phyloP scores from a whole-genome alignment of 148 eudicot genomes.

The Heliamphora exappendiculata region DNA sequence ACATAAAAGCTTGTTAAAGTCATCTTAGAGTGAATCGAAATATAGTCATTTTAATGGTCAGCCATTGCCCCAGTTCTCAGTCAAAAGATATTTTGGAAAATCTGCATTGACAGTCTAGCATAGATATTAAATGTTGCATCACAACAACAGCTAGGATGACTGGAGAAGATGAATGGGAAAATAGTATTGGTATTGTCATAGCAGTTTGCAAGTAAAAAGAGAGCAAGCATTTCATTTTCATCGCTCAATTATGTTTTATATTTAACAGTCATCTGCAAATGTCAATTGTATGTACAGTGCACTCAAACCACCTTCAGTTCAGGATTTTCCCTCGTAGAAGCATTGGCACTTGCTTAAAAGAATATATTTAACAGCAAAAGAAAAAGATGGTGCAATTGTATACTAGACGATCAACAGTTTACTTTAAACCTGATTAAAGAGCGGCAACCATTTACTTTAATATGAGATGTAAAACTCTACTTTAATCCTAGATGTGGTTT shows the following conservation, averaged over 20 bases:
- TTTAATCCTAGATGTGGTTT: background rate
- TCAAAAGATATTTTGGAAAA: background rate
- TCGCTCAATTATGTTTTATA: background rate
- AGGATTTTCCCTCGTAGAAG: background rate
- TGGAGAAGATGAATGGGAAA: background rate
- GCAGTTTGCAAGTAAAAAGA: background rate
- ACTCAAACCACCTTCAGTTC: background rate
- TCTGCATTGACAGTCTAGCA: background rate
- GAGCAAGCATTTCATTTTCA: background rate
- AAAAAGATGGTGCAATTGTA: too few relatives aligned
- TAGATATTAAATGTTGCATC: background rate
- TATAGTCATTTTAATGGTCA: background rate
- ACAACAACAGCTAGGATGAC: background rate
- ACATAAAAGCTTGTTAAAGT: constrained; percentile 11
- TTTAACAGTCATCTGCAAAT: background rate
- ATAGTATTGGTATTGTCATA: background rate
- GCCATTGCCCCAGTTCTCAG: background rate
- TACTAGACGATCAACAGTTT: background rate
- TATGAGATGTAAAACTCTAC: too few relatives aligned
- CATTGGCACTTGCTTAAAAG: background rate
- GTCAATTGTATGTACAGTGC: background rate
- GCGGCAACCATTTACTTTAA: background rate
- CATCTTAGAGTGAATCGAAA: background rate
- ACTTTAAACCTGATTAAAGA: background rate
- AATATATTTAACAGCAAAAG: too few relatives aligned